Percentiles rank a stretch among this genome's conserved stretches.
Conservation (phyloP, 305 asterid species). For the Fraxinus greggii region DNA sequence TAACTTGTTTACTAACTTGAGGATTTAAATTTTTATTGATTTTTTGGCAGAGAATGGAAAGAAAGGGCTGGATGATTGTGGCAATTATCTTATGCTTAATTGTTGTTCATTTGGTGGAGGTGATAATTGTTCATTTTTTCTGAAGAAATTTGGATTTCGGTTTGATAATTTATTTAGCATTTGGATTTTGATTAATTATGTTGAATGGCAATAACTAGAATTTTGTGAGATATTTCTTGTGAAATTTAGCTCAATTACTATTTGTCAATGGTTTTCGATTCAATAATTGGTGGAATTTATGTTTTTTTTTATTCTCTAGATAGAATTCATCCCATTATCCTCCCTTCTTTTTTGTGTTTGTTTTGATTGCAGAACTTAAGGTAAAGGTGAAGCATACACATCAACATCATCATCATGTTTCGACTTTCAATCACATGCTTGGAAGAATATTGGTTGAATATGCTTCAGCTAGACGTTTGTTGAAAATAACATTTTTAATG, state of each 20-base stretch:
- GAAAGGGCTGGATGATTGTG: conserved; percentile 38
- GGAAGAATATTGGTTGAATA: conserved; percentile 76
- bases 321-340: not conserved
- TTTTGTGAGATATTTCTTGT: not conserved
- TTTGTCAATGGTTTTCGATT: not conserved
- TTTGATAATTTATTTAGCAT: not conserved
- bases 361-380: conserved; percentile 53
- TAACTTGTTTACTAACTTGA: not conserved
- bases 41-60: conserved; percentile 43
- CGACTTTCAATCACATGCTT: conserved; percentile 65
- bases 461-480: conserved; percentile 84
- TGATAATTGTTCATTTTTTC: conserved; percentile 2
- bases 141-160: not conserved
- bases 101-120: conserved; percentile 46
- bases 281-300: not conserved
- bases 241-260: not conserved
- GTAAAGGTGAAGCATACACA: conserved; percentile 47
- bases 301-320: not conserved
- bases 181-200: not conserved
- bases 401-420: conserved; percentile 24
- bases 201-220: conserved; percentile 8
- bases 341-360: conserved; percentile 3
- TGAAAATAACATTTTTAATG: not conserved
- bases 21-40: not conserved
- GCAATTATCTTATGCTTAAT: conserved; percentile 33